Base-by-base conservation (phyloP, 2,329 filamentous ascomycete species). In the Colletotrichum sp. region DNA sequence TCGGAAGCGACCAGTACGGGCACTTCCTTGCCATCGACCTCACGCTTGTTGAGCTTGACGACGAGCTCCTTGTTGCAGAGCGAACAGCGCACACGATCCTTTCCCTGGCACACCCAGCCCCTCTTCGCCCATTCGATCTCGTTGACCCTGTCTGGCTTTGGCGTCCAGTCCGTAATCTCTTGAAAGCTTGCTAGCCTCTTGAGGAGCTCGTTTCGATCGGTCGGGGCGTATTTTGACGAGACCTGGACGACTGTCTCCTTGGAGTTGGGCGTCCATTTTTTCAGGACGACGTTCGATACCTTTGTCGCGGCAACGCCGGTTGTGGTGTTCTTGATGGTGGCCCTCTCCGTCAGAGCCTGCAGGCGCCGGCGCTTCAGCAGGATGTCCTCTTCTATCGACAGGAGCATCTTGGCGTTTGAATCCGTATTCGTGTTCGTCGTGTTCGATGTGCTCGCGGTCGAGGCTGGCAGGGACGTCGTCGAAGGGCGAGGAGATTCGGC, bases 51-150 rank as follows among this genome's bases (percentile, higher is more conserved):
- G 39, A 98, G 87, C 85, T 95, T 95, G 68, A 99, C 94, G 6
- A 97, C 91, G 55, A 98, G 89, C 80, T 98, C 95, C 80, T 94
- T 93, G 81, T 94, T 93, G 81, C 97, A 99, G 4, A 96, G 92
- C 55, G 94, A 93, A 83, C 97, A 99, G 21, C 93, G 92, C 18
- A 99, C 95, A 6, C 94, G 94, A 84, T 98, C 96, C 78, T 93
- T 92, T 80, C 94, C 94, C 62, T 94, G 92, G 81, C 96, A 98
- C 6, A 93, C 89, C 96, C 97, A 99, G 1, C 96, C 96, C 75
- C 95, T 89, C 87, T 96, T 98, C 1, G 96, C 96, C 97, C 97
- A 99, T 83, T 96, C 94, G 9, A 98, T 93, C 85, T 99, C 97
- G 82, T 92, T 95, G 80, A 99, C 93, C 39, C 89, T 89, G 68